These are phyloP conservation scores for Erodium moschatum DNA, from an alignment of 441 rosid genomes.

Conservation along the genomic window DNA sequence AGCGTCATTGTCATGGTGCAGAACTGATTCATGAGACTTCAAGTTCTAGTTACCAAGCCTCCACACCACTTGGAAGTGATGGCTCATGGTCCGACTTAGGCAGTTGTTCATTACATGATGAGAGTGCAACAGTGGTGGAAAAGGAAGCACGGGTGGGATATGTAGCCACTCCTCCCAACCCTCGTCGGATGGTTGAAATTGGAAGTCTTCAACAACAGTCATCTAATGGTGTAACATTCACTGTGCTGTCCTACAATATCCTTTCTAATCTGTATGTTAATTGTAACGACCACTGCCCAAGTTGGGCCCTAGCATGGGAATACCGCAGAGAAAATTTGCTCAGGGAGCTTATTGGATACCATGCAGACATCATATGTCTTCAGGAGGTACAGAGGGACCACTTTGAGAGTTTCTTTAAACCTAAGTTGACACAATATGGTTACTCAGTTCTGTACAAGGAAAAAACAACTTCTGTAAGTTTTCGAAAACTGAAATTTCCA, in stretches of 20 bases:
- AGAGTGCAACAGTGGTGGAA: slow-evolving; percentile 19
- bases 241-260: slow-evolving; percentile 45
- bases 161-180: slow-evolving; percentile 34
- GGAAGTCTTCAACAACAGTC: slow-evolving; percentile 22
- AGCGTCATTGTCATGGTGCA: slow-evolving; percentile 29
- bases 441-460: slow-evolving; percentile 27
- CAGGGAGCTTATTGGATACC: slow-evolving; percentile 33
- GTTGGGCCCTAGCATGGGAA: slow-evolving; percentile 49
- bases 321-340: slow-evolving; percentile 44
- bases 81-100: slow-evolving; percentile 29
- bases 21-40: slow-evolving; percentile 20
- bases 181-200: slow-evolving; percentile 35
- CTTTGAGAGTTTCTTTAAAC: slow-evolving; percentile 25
- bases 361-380: slow-evolving; percentile 47
- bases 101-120: slow-evolving; percentile 24
- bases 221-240: slow-evolving; percentile 32
- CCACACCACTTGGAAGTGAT: slow-evolving; percentile 23
- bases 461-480: slow-evolving; percentile 20
- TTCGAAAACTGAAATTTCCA: neutral
- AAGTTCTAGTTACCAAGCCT: slow-evolving; percentile 24
- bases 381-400: slow-evolving; percentile 41
- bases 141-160: slow-evolving; percentile 32
- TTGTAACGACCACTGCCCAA: slow-evolving; percentile 34
- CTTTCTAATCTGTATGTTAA: slow-evolving; percentile 36
- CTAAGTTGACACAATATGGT: slow-evolving; percentile 26